Percentiles rank a stretch among this genome's conserved stretches.
These are phyloP conservation scores for Starmerella apicola DNA, from an alignment of 805 yeast species.

Conservation along the genomic window DNA sequence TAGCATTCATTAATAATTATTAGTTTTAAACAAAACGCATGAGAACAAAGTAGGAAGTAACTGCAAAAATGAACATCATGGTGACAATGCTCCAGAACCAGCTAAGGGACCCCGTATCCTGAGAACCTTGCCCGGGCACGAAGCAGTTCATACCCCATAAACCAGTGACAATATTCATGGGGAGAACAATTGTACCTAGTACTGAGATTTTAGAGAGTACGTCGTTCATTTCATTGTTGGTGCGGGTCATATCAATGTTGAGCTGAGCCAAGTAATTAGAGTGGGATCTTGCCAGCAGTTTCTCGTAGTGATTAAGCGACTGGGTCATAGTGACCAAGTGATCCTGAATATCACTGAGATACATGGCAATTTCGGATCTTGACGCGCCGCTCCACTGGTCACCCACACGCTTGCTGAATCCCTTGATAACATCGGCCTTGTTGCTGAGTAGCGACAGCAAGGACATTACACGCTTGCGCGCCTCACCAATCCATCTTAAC, in stretches of 20 bases:
- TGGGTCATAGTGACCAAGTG: conserved; percentile 97
- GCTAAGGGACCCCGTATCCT: conserved; percentile 33
- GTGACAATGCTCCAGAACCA: conserved; percentile 46
- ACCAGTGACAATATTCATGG: conserved; percentile 91
- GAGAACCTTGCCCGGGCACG: conserved; percentile 76
- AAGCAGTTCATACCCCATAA: conserved; percentile 98
- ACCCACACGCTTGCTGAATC: conserved; percentile 80
- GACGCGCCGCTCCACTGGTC: conserved; percentile 76
- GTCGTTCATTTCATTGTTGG: conserved; percentile 93
- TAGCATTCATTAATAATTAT: no score
- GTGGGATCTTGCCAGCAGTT: conserved; percentile 85
- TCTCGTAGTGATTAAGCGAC: conserved; percentile 86
- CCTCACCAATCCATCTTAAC: conserved; percentile 89
- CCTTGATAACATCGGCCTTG: conserved; percentile 95
- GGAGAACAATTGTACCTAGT: conserved; percentile 87
- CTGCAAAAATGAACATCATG: conserved; percentile 25
- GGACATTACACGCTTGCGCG: conserved; percentile 89
- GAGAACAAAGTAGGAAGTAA: conserved; percentile 20
- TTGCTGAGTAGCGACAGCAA: conserved; percentile 71
- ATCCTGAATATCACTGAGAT: conserved; percentile 93
- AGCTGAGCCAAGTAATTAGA: conserved; percentile 93
- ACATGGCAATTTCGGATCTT: conserved; percentile 80
- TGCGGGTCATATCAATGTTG: conserved; percentile 94
- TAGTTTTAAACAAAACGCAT: conserved; percentile 19
- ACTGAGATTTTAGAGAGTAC: conserved; percentile 87